Evolutionary conservation across 352 stramenopile species (phyloP).

Genomic region (Pythium angustatum): DNA sequence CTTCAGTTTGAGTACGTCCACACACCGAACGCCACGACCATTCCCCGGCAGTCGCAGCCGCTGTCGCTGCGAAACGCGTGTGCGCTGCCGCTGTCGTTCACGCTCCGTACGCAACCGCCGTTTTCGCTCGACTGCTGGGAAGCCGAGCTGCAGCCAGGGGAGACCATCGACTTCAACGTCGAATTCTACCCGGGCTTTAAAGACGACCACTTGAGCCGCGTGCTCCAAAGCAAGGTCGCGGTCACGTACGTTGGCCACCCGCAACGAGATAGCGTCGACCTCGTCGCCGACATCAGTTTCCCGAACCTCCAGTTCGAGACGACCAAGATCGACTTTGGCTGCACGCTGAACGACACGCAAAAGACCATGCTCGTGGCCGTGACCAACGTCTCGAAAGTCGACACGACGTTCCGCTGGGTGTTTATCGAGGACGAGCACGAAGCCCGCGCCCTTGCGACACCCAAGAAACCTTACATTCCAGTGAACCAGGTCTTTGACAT

Average conservation of each 20-base stretch:
- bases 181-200: conserved; percentile 94
- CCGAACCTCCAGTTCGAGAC: conserved; percentile 94
- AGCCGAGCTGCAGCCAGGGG: conserved; percentile 75
- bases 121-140: conserved; percentile 94
- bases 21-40: conserved; percentile 60
- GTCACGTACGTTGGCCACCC: conserved; percentile 89
- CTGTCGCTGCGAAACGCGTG: conserved; percentile 89
- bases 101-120: conserved; percentile 85
- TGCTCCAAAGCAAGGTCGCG: conserved; percentile 83
- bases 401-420: conserved; percentile 90
- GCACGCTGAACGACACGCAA: conserved; percentile 95
- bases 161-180: conserved; percentile 82
- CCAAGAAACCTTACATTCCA: conserved; percentile 86
- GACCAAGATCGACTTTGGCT: conserved; percentile 92
- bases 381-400: conserved; percentile 91
- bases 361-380: conserved; percentile 85
- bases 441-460: conserved; percentile 44
- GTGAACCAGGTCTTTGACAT: conserved; percentile 96
- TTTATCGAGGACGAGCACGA: conserved; percentile 94
- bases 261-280: conserved; percentile 86
- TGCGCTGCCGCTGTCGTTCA: conserved; percentile 89
- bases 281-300: conserved; percentile 93
- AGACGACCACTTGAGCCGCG: conserved; percentile 88
- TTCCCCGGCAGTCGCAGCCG: conserved; percentile 57
- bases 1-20: conserved; percentile 91